Base-by-base conservation (phyloP, 257 asterid species). In the Solanum appendiculatum region DNA sequence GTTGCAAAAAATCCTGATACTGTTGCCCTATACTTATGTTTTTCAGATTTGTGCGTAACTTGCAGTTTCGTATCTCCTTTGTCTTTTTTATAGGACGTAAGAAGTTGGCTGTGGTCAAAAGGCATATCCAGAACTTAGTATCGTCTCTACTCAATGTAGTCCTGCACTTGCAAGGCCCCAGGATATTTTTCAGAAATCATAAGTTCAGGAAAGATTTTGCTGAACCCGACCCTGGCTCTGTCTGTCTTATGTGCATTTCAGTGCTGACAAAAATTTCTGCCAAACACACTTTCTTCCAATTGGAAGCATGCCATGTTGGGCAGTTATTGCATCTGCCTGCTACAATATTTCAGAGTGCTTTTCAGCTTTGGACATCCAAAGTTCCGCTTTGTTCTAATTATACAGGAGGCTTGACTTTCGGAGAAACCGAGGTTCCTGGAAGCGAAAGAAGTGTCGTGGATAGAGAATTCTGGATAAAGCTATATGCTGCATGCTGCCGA, bases 401-500 rank as follows among this genome's bases (percentile, higher is more conserved):
- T 40, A 48, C 66, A 34, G 88, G 83, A 73, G 63, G 27, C 83
- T 72, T 75, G 68, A 84, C 25, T 15, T 37, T n/a, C 25, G 60
- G 48, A 68, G 90, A 39, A 60, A 84, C 77, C 86, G 85, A 87
- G 77, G 73, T 86, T 42, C 75, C 42, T 44, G 88, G 70, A 60
- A 82, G 84, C 78, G 42, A 82, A n/a, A 86, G 85, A 66, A 83
- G 82, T 88, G 85, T 88, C 88, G 85, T 94, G 82, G 95, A 91
- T 88, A 87, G 90, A 31, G 90, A 91, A 69, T 92, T 92, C 69
- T 90, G 94, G 23, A 68, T 92, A 27, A 95, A 93, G 91, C 88
- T 97, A 40, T 97, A 94, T 93, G 93, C 92, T 88, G 93, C 94
- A 8, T 94, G 98, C 89, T 97, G 99, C 89, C 94, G 92, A 87